Evolutionary conservation across 169 alveolate species (phyloP).

Genomic region (Cyclospora cayetanensis): DNA sequence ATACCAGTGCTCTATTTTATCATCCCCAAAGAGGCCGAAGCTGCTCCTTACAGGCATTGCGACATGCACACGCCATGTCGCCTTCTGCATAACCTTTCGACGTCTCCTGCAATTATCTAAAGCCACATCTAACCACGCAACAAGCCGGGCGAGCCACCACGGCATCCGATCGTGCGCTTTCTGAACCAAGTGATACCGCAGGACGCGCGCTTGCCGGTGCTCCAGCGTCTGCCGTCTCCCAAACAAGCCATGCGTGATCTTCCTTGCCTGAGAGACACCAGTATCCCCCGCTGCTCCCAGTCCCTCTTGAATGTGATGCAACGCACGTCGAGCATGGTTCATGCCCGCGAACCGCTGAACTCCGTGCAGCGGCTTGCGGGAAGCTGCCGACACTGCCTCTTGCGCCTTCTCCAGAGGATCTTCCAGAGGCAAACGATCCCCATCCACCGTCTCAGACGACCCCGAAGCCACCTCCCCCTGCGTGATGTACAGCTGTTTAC

Average conservation of each 20-base stretch:
- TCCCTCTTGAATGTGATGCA: background rate
- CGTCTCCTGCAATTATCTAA: constrained; percentile 74
- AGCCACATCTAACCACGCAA: constrained; percentile 54
- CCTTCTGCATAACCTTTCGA: constrained; percentile 76
- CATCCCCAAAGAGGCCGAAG: constrained; percentile 77
- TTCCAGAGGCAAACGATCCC: background rate
- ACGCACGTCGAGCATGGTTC: background rate
- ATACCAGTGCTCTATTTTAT: constrained; percentile 76
- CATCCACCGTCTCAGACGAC: background rate
- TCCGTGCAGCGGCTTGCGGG: background rate
- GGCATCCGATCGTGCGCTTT: constrained; percentile 57
- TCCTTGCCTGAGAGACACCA: background rate
- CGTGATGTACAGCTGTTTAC: no score
- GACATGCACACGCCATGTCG: constrained; percentile 76
- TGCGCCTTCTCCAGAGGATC: background rate
- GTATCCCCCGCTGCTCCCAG: constrained; percentile 26
- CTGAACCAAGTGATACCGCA: constrained; percentile 30
- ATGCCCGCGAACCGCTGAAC: background rate
- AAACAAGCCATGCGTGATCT: background rate
- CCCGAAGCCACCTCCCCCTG: no score
- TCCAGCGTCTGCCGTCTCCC: background rate
- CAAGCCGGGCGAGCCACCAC: constrained; percentile 47
- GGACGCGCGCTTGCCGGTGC: background rate
- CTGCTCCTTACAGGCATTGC: constrained; percentile 76
- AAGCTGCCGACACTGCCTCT: background rate